Percentiles rank a stretch among this genome's conserved stretches.
Conservation (phyloP, 768 basidiomycete species). For the Nidula microcarpa region DNA sequence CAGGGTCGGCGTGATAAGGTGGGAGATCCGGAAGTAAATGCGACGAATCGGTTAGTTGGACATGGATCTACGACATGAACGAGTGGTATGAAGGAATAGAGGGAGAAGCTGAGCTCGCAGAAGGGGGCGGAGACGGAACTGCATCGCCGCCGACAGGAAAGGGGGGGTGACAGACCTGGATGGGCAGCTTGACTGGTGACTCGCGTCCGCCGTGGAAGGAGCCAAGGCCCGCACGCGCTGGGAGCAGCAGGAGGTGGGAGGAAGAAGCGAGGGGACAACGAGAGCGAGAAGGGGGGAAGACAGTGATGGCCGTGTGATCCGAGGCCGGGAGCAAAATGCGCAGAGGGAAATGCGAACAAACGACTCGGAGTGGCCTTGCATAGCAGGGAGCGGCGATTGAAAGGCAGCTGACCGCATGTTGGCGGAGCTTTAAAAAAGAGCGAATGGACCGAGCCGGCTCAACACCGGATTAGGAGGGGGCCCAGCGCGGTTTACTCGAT, state of each 20-base stretch:
- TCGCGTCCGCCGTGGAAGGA: not conserved
- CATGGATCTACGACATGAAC: not conserved
- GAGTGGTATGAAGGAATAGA: not conserved
- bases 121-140: not conserved
- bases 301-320: constrained; percentile 18
- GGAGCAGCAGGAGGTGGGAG: not conserved
- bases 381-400: constrained; percentile 9
- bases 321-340: constrained; percentile 7
- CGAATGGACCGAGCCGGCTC: not conserved
- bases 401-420: constrained; percentile 9
- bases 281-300: constrained; percentile 5
- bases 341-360: not conserved
- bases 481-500: not conserved
- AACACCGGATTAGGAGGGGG: not conserved
- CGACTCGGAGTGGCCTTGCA: not conserved
- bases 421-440: constrained; percentile 22
- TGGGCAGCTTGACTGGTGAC: not conserved
- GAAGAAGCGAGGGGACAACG: not conserved
- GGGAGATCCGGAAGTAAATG: constrained; percentile 11
- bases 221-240: not conserved
- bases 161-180: not conserved
- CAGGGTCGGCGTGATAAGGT: constrained; percentile 35
- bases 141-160: not conserved
- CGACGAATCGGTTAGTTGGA: not conserved
- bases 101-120: too few species aligned